Base-by-base conservation (phyloP, 352 stramenopile species). In the Pythium aphanidermatum region DNA sequence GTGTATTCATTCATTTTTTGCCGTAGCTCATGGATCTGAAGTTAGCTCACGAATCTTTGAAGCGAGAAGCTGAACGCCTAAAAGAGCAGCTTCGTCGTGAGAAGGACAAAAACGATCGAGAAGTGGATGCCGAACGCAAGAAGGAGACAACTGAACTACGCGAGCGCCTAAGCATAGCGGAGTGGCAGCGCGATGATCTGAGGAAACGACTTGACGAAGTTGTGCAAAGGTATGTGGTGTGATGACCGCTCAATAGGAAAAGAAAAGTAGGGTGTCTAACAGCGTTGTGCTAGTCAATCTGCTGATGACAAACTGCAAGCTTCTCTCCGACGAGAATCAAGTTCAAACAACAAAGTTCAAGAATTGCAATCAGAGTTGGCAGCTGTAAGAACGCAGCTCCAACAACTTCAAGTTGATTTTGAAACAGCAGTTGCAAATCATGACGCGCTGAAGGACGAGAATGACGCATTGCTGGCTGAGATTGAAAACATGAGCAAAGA, bases 401-500 rank as follows among this genome's bases (percentile, higher is more conserved):
- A 76, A 20, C 68, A 63, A 11, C 14, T 70, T 13, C 58, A 44
- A 26, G 33, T 62, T 32, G 50, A 80, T 27, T 55, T 86, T 2
- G 61, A 83, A 12, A 65, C 78, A 35, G 65, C 81, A 35, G 68
- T 68, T 25, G 55, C 60, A 21, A 71, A 58, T 9, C 68, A 81
- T 20, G 60, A 79, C 16, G 65, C 76, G 5, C 68, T 69, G 8
- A 64, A 71, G 51, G 73, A 89, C 55, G 80, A 89, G 47, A 92
- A 88, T 33, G 80, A 92, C 33, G 76, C 76, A 0, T 45, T 91
- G 16, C 57, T 89, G 11, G 38, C 61, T 3, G 82, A 93, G 50
- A 88, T 93, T 39, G 76, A 88, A 16, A 70, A 67, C 7, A 66
- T 92, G 19, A 48, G 46, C 20, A 75, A 74, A 30, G 74, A 88